Percentiles rank a stretch among this genome's conserved stretches.
Evolutionary conservation across 148 eudicot genomes (phyloP).

Genomic region (Rheum nobile): DNA sequence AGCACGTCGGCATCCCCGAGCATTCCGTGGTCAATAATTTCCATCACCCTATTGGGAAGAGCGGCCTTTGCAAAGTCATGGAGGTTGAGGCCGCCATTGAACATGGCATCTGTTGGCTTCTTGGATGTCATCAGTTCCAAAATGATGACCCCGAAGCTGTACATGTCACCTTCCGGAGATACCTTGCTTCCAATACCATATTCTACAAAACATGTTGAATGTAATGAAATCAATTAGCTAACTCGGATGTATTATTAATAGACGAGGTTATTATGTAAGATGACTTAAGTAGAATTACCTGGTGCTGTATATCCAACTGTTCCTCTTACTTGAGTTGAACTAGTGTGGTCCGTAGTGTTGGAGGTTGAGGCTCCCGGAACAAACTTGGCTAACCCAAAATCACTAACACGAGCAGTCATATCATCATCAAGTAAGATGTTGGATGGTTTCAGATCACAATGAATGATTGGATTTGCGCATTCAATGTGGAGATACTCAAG

Average conservation of each 20-base stretch:
- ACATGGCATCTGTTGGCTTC: conserved; percentile 8
- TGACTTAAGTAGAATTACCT: not conserved
- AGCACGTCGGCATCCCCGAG: not conserved
- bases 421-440: conserved; percentile 3
- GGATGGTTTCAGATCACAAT: conserved; percentile 10
- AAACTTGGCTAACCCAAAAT: conserved; percentile 8
- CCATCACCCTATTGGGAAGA: conserved; percentile 7
- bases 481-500: conserved; percentile 6
- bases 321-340: conserved; percentile 13
- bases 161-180: conserved; percentile 12
- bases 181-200: conserved; percentile 5
- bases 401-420: conserved; percentile 5
- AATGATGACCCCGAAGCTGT: conserved; percentile 22
- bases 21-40: conserved; percentile 6
- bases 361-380: not conserved
- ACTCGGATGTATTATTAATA: not conserved
- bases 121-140: conserved; percentile 22
- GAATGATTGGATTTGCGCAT: not conserved
- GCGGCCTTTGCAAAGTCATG: conserved; percentile 12
- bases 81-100: conserved; percentile 5
- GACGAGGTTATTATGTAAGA: not conserved
- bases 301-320: not conserved
- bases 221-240: not conserved
- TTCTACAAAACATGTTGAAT: not conserved
- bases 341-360: not conserved